Evolutionary conservation across 192 early-diverging fungal genomes (phyloP).

Genomic region (Coemansia sp.): DNA sequence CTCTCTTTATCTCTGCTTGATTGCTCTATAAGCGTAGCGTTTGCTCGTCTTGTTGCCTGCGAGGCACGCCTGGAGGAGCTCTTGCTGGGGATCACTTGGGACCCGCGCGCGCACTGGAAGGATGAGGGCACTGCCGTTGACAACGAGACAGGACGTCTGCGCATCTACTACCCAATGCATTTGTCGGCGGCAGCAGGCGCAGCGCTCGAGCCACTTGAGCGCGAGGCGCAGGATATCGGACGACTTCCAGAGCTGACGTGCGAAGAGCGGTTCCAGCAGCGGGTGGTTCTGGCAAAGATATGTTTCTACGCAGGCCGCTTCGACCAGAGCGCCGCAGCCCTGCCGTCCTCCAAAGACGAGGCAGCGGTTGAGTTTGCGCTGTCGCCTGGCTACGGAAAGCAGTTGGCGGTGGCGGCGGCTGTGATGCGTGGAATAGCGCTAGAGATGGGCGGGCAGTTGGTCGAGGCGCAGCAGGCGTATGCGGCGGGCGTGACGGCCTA

Average conservation of each 20-base stretch:
- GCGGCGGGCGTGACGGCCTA: slow-evolving; percentile 46
- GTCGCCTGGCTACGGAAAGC: slow-evolving; percentile 58
- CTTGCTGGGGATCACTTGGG: slow-evolving; percentile 25
- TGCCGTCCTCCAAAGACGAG: slow-evolving; percentile 34
- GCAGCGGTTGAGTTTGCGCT: slow-evolving; percentile 31
- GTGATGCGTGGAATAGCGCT: slow-evolving; percentile 54
- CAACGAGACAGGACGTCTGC: neutral
- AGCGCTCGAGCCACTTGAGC: slow-evolving; percentile 21
- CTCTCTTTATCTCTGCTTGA: no score
- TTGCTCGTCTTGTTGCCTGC: slow-evolving; percentile 24
- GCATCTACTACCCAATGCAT: slow-evolving; percentile 30
- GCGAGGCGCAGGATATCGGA: slow-evolving; percentile 10
- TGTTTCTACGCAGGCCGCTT: slow-evolving; percentile 56
- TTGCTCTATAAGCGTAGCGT: slow-evolving; percentile 35
- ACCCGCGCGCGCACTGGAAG: slow-evolving; percentile 37
- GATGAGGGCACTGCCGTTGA: slow-evolving; percentile 13
- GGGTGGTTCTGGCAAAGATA: slow-evolving; percentile 55
- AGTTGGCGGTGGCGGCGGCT: slow-evolving; percentile 55
- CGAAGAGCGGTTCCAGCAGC: slow-evolving; percentile 37
- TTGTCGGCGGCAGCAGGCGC: slow-evolving; percentile 13
- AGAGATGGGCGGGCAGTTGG: slow-evolving; percentile 38
- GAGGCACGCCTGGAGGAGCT: slow-evolving; percentile 48
- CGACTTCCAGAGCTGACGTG: slow-evolving; percentile 19
- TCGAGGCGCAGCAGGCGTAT: slow-evolving; percentile 52
- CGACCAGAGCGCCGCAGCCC: slow-evolving; percentile 29